Evolutionary conservation across 352 stramenopile genomes (phyloP).

Genomic region (Thraustotheca clavata): DNA sequence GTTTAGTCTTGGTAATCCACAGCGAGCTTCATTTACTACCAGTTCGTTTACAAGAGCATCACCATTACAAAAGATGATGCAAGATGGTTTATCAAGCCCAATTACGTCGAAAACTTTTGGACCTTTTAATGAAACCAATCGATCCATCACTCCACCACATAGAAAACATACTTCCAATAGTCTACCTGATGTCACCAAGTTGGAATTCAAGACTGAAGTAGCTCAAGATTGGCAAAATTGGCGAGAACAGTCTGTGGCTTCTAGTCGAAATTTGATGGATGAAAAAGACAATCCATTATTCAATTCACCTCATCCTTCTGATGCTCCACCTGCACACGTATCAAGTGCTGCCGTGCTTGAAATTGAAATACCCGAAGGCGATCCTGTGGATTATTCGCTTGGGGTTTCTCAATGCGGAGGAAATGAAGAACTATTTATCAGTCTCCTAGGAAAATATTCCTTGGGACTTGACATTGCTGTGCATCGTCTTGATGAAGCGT

Average conservation of each 20-base stretch:
- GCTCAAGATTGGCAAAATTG: background rate
- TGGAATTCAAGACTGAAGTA: background rate
- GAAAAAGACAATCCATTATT: background rate
- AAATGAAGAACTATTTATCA: conserved; percentile 68
- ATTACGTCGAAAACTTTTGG: background rate
- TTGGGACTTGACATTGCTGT: conserved; percentile 52
- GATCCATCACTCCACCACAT: background rate
- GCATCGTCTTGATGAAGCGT: conserved; percentile 39
- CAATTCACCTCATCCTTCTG: too few relatives aligned
- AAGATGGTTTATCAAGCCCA: background rate
- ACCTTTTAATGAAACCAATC: background rate
- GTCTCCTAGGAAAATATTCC: conserved; percentile 71
- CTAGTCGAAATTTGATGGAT: background rate
- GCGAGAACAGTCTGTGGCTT: background rate
- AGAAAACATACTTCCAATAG: conserved; percentile 4
- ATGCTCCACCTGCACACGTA: conserved; percentile 18
- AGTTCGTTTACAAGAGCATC: conserved; percentile 5
- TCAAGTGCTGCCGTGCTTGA: conserved; percentile 35
- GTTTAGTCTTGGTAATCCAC: background rate
- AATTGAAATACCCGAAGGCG: conserved; percentile 65
- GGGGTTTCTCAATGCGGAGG: conserved; percentile 74
- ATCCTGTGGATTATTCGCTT: conserved; percentile 69
- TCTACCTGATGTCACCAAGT: conserved; percentile 19
- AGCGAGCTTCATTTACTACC: too few relatives aligned
- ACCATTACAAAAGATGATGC: background rate